Base-by-base conservation (phyloP, 192 early-diverging fungal genomes). In the Rhizoclosmatium globosum region DNA sequence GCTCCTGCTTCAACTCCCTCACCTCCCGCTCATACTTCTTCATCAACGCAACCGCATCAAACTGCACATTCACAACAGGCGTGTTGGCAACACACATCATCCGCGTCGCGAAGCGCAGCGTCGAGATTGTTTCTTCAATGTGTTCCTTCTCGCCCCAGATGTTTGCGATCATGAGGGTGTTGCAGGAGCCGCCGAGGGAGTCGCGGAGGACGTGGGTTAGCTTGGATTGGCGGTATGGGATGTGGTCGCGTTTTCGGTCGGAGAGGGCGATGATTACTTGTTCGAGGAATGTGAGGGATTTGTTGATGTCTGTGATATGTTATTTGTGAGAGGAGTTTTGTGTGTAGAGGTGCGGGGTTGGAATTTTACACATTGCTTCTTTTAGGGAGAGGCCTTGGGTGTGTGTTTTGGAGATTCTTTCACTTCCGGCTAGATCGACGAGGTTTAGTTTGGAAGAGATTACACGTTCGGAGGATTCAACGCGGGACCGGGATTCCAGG, bases 121-220 rank as follows among this genome's bases (percentile, higher is more conserved):
- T 91, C 13, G 85, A 87, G 21, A 91, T 91, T 15, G 90, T 91
- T 88, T 91, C 90, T 80, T 91, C 90, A 21, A 90, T 86, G 72
- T 89, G 84, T 7, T 83, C 79, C 3, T 57, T 47, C 76, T 85
- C 82, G 64, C 85, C 85, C 85, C 90, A 90, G 42, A 91, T 85
- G 80, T 88, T 89, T 13, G 90, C 84, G 59, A 90, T 91, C 85
- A 89, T 86, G 62, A 89, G 80, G 4, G 88, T 89, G 74, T 89
- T 88, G 82, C 89, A 91, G 69, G 89, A 89, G 31, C 87, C 89
- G n/a, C 90, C 90, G 3, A 91, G 84, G 19, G 89, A 79, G 78
- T 91, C 89, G 43, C 90, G 85, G 21, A 91, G 81, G 3, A 91
- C 89, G 78, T 91, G 81, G 0, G 90, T 91, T 57, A 91, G 78